Evolutionary conservation across 768 basidiomycete genomes (phyloP).

Genomic region (Pilatotrama ljubarskyi): DNA sequence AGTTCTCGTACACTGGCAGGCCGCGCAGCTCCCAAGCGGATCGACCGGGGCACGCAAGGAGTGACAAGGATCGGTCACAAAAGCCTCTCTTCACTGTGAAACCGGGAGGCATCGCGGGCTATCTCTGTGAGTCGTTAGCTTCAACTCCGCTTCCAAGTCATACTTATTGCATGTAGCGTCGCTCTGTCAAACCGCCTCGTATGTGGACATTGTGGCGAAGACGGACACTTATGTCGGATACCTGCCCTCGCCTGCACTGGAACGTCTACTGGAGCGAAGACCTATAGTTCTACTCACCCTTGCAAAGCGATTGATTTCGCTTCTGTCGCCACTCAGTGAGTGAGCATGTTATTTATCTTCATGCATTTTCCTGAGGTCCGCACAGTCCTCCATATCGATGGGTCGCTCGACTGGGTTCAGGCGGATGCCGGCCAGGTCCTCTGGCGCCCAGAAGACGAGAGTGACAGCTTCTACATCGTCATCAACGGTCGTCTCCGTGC

Average conservation of each 20-base stretch:
- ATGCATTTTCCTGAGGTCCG: neutral
- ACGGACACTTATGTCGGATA: constrained; percentile 99
- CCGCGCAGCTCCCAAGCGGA: constrained; percentile 10
- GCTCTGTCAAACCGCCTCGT: constrained; percentile 87
- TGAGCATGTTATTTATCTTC: neutral
- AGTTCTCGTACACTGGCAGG: constrained; percentile 7
- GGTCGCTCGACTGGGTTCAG: constrained; percentile 98
- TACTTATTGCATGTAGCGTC: constrained; percentile 55
- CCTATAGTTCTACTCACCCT: constrained; percentile 95
- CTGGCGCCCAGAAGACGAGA: constrained; percentile 87
- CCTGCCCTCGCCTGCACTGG: constrained; percentile 83
- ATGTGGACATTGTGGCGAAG: constrained; percentile 96
- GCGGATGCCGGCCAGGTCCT: constrained; percentile 93
- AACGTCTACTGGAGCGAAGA: constrained; percentile 86
- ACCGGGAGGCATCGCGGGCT: constrained; percentile 97
- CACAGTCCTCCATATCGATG: constrained; percentile 92
- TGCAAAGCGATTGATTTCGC: constrained; percentile 92
- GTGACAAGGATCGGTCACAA: constrained; percentile 39
- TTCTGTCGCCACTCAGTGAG: constrained; percentile 89
- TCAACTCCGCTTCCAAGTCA: neutral
- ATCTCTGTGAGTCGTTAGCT: constrained; percentile 59
- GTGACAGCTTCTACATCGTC: constrained; percentile 97
- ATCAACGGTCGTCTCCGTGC: constrained; percentile 95
- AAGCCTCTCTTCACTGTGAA: constrained; percentile 93
- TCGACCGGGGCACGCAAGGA: constrained; percentile 30